Base-by-base conservation (phyloP, 2,329 filamentous ascomycete genomes). In the Alternaria gaisen region DNA sequence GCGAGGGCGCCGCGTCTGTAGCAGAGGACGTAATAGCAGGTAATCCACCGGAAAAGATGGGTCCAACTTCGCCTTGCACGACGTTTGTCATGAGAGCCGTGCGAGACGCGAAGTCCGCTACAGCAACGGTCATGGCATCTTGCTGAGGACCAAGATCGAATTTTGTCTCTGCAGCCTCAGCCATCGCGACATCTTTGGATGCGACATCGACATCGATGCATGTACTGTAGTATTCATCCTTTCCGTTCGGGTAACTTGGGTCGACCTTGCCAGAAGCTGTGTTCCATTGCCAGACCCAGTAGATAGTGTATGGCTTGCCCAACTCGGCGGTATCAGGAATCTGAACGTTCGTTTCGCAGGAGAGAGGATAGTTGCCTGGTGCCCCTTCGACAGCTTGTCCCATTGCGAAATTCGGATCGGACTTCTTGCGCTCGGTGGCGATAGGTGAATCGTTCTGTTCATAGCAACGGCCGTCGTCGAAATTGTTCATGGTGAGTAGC, bases 271-370 rank as follows among this genome's bases (percentile, higher is more conserved):
- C 72, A 9, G 75, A 60, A 8, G 62, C 59, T 7, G 70, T 70
- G 81, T 79, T 73, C 92, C 93, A 99, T 78, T 97, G 91, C 95
- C 95, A 98, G 46, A 97, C 90, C 94, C 94, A 98, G 83, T 97
- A 97, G 53, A 97, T 80, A 3, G 93, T 94, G 77, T 94, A 92
- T 28, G 85, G 84, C 30, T 88, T 86, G 44, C 88, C 88, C 10
- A 83, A 77, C n/a, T 85, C 78, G 47, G 88, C 82, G 68, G 91
- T 86, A 5, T 82, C 74, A 0, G 95, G 95, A 14, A 99, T 82
- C 72, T 89, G 84, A 48, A 97, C 82, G 73, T 95, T 89, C 36
- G 89, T 89, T 79, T 97, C 94, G 80, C 95, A 98, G 82, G 85
- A 89, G 52, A 94, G 83, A 70, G 90, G 87, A 46, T 80, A 79